Conservation (phyloP, 495 filamentous ascomycete genomes). For the Tuber borchii region DNA sequence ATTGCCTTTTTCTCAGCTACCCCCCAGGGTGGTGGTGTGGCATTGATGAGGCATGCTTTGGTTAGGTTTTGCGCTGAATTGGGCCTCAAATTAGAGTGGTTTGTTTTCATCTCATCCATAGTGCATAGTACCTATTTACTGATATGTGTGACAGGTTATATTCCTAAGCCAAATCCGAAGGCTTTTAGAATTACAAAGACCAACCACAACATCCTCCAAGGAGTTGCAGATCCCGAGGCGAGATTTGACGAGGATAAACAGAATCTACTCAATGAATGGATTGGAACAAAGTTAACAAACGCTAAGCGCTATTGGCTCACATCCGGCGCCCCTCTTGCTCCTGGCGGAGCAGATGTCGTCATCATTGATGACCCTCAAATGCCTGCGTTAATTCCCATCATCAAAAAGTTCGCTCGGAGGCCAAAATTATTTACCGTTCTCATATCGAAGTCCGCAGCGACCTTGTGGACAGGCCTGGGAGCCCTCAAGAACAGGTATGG, state of each 20-base stretch:
- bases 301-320: slow-evolving; percentile 70
- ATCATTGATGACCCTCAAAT: slow-evolving; percentile 84
- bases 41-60: slow-evolving; percentile 80
- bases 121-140: slow-evolving; percentile 3
- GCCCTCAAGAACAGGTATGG: slow-evolving; percentile 71
- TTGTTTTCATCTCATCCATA: slow-evolving; percentile 45
- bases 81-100: slow-evolving; percentile 71
- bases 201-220: slow-evolving; percentile 89
- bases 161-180: slow-evolving; percentile 78
- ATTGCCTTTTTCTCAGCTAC: slow-evolving; percentile 83
- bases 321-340: slow-evolving; percentile 60
- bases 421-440: slow-evolving; percentile 72
- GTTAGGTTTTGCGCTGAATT: slow-evolving; percentile 63
- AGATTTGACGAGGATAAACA: slow-evolving; percentile 58
- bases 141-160: slow-evolving; percentile 50
- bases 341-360: slow-evolving; percentile 74
- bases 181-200: slow-evolving; percentile 86
- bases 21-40: slow-evolving; percentile 81
- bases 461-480: slow-evolving; percentile 55
- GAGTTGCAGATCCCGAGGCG: slow-evolving; percentile 59
- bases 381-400: slow-evolving; percentile 71
- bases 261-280: slow-evolving; percentile 58
- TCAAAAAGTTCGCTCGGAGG: slow-evolving; percentile 64
- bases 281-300: slow-evolving; percentile 65
- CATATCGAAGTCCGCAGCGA: slow-evolving; percentile 83